Percentiles rank a stretch among this genome's conserved stretches.
These are phyloP conservation scores for Trichoderma sp. DNA, from an alignment of 2,329 filamentous ascomycete genomes.

Conservation along the genomic window DNA sequence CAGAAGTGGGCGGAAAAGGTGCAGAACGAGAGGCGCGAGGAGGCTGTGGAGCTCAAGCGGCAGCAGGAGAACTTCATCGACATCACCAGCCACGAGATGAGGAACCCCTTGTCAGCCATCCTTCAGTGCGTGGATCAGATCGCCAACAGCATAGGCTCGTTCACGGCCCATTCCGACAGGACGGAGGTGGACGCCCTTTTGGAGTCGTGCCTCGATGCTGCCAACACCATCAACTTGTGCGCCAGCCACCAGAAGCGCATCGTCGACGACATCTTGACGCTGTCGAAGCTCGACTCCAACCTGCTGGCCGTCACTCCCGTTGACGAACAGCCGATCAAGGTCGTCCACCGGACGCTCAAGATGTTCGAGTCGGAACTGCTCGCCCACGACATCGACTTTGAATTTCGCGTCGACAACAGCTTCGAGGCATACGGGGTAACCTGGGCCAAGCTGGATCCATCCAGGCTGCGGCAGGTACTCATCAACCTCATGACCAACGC, in stretches of 20 bases:
- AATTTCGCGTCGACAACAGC: constrained; percentile 68
- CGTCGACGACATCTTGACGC: constrained; percentile 67
- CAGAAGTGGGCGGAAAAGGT: constrained; percentile 84
- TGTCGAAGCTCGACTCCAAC: constrained; percentile 71
- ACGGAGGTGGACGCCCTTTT: constrained; percentile 53
- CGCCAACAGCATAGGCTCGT: constrained; percentile 50
- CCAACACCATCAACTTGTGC: constrained; percentile 80
- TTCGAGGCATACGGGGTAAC: constrained; percentile 66
- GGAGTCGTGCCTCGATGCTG: constrained; percentile 67
- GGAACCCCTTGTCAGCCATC: constrained; percentile 74
- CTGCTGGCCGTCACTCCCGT: constrained; percentile 71
- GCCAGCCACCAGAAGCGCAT: constrained; percentile 77
- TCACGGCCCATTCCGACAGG: constrained; percentile 44
- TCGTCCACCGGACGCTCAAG: constrained; percentile 70
- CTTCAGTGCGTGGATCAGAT: constrained; percentile 79
- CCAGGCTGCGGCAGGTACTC: constrained; percentile 70
- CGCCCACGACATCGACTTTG: constrained; percentile 70
- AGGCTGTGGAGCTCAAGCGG: constrained; percentile 78
- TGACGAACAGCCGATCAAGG: constrained; percentile 67
- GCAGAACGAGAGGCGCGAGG: constrained; percentile 75
- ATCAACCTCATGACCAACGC: constrained; percentile 75
- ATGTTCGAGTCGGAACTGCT: constrained; percentile 79
- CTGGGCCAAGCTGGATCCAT: constrained; percentile 76
- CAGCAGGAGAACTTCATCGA: constrained; percentile 74
- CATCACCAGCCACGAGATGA: constrained; percentile 75